Conservation (phyloP, 1,139 yeast species). For the Saccharomyces hybrid region DNA sequence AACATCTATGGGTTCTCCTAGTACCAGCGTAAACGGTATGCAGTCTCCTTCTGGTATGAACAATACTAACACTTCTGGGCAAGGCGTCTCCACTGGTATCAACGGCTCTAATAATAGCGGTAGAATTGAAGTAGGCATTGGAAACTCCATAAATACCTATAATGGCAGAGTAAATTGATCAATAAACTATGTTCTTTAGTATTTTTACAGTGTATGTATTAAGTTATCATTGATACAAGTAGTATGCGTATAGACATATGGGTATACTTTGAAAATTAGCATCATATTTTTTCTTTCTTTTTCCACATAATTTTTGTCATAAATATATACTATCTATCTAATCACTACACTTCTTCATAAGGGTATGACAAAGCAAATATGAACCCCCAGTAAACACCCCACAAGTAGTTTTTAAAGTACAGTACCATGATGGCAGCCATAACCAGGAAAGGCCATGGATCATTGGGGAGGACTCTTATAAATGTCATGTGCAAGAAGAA, state of each 20-base stretch:
- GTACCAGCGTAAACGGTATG: not conserved
- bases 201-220: not conserved
- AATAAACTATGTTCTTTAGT: not conserved
- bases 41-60: not conserved
- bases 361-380: conserved; percentile 3
- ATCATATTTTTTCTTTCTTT: not conserved
- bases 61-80: not conserved
- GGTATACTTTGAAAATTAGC: not conserved
- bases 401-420: conserved; percentile 9
- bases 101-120: conserved; percentile 10
- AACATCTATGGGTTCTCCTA: not conserved
- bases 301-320: not conserved
- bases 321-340: not conserved
- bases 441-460: conserved; percentile 15
- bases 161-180: conserved; percentile 23
- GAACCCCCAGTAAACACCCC: conserved; percentile 10
- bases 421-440: conserved; percentile 14
- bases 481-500: conserved; percentile 14
- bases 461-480: conserved; percentile 15
- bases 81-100: not conserved
- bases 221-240: not conserved
- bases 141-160: conserved; percentile 15
- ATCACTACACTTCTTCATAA: not conserved
- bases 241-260: not conserved
- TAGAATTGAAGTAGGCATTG: conserved; percentile 21